These are phyloP conservation scores for Fraxinus americana DNA, from an alignment of 257 asterid species.

Conservation along the genomic window DNA sequence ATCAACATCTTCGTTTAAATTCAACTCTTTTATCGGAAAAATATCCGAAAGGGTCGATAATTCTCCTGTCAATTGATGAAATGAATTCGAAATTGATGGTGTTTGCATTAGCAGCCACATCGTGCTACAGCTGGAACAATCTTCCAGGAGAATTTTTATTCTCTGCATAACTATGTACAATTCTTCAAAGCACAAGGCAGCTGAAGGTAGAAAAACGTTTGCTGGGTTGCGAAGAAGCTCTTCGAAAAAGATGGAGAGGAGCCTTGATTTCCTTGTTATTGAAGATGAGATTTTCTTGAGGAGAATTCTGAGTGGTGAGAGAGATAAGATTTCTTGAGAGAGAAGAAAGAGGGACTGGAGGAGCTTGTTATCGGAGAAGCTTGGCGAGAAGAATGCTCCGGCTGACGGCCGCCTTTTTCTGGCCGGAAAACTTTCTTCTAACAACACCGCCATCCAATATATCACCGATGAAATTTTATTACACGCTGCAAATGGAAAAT, in stretches of 20 bases:
- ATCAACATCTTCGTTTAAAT: slow-evolving; percentile 57
- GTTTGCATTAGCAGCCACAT: slow-evolving; percentile 80
- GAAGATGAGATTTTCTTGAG: slow-evolving; percentile 54
- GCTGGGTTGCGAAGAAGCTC: slow-evolving; percentile 57
- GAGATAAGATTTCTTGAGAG: slow-evolving; percentile 61
- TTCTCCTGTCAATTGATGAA: slow-evolving; percentile 62
- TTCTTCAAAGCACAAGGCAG: slow-evolving; percentile 78
- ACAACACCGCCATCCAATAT: slow-evolving; percentile 56
- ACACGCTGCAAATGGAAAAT: not conserved
- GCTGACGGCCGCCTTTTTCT: slow-evolving; percentile 74
- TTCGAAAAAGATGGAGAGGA: slow-evolving; percentile 62
- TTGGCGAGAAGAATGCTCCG: slow-evolving; percentile 59
- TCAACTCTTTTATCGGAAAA: slow-evolving; percentile 62
- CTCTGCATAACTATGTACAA: slow-evolving; percentile 69
- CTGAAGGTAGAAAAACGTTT: slow-evolving; percentile 56
- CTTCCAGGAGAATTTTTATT: slow-evolving; percentile 57
- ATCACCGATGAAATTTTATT: not conserved
- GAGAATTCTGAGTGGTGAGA: slow-evolving; percentile 48
- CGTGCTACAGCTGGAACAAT: slow-evolving; percentile 59
- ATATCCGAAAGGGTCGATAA: slow-evolving; percentile 76
- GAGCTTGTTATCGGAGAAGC: slow-evolving; percentile 56
- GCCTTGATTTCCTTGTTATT: slow-evolving; percentile 55
- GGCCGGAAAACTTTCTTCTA: slow-evolving; percentile 59
- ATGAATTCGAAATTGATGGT: slow-evolving; percentile 46
- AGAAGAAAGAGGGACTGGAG: slow-evolving; percentile 56